A percentile compares a stretch with the other conserved stretches of the same genome.
These are phyloP conservation scores for Lactarius indigo DNA, from an alignment of 768 basidiomycete genomes.

Conservation along the genomic window DNA sequence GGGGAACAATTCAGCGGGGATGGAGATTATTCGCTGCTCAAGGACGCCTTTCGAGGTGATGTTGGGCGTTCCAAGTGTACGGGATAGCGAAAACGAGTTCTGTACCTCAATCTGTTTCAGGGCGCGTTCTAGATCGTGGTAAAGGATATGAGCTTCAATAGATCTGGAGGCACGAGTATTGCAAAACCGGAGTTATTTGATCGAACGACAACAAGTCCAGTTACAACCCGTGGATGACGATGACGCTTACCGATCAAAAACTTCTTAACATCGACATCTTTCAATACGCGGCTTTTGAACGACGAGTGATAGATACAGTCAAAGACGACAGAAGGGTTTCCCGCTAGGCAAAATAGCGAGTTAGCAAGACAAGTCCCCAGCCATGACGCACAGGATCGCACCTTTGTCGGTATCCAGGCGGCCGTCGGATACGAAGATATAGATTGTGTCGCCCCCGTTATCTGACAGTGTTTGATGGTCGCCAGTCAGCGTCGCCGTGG, in stretches of 20 bases:
- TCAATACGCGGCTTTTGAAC: slow-evolving; percentile 55
- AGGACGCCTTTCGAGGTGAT: slow-evolving; percentile 74
- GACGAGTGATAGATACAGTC: slow-evolving; percentile 65
- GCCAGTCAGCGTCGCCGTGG: slow-evolving; percentile 37
- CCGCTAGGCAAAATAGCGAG: slow-evolving; percentile 43
- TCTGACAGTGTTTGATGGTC: slow-evolving; percentile 38
- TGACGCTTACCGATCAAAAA: slow-evolving; percentile 60
- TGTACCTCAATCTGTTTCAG: slow-evolving; percentile 66
- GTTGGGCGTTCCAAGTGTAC: slow-evolving; percentile 70
- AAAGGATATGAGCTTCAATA: neutral
- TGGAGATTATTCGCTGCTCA: slow-evolving; percentile 49
- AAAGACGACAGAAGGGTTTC: slow-evolving; percentile 65
- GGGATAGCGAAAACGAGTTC: slow-evolving; percentile 55
- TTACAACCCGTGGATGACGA: neutral
- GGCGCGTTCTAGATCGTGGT: slow-evolving; percentile 51
- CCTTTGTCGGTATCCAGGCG: slow-evolving; percentile 69
- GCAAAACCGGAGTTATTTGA: neutral
- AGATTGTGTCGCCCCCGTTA: slow-evolving; percentile 48
- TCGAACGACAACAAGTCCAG: neutral
- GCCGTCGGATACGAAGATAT: slow-evolving; percentile 64
- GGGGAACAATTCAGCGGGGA: slow-evolving; percentile 46
- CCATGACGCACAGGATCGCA: slow-evolving; percentile 27
- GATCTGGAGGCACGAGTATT: neutral
- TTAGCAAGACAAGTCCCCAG: neutral
- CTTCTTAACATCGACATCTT: slow-evolving; percentile 60